These are phyloP conservation scores for Gossypium mustelinum DNA, from an alignment of 345 rosid genomes.

Conservation along the genomic window DNA sequence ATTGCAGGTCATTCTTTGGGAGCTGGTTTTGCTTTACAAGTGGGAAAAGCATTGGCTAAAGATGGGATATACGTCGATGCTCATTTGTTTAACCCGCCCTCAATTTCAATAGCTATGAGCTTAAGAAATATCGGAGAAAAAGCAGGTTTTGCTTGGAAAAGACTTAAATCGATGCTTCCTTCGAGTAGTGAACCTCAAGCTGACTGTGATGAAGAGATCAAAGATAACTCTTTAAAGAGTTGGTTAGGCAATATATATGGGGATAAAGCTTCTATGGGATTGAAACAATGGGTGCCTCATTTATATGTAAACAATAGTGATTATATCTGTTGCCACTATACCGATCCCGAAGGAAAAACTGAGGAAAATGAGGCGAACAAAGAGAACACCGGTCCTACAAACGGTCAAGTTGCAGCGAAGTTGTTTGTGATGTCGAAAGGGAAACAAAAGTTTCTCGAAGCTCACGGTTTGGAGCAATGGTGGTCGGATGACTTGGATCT, in stretches of 20 bases:
- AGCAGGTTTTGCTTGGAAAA: conserved; percentile 72
- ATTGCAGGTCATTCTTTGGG: conserved; percentile 92
- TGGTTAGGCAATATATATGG: conserved; percentile 54
- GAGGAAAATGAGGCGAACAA: conserved; percentile 33
- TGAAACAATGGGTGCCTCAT: conserved; percentile 84
- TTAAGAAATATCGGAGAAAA: conserved; percentile 80
- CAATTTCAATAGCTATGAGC: conserved; percentile 86
- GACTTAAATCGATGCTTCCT: conserved; percentile 78
- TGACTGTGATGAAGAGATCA: conserved; percentile 19
- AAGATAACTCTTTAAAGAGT: conserved; percentile 30
- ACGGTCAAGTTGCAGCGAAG: conserved; percentile 64
- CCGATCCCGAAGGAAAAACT: conserved; percentile 42
- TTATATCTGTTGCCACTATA: conserved; percentile 78
- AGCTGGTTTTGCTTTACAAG: conserved; percentile 93
- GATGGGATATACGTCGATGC: conserved; percentile 76
- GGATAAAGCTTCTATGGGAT: conserved; percentile 34
- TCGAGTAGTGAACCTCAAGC: conserved; percentile 26
- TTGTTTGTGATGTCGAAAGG: conserved; percentile 89
- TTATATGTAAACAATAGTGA: conserved; percentile 87
- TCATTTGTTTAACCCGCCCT: conserved; percentile 94
- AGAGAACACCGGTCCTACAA: conserved; percentile 45
- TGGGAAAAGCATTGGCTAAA: conserved; percentile 88
- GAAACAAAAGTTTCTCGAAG: conserved; percentile 89
- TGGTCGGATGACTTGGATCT: conserved; percentile 90
- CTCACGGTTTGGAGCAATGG: conserved; percentile 96